Base-by-base conservation (phyloP, 768 basidiomycete species). In the Suillus variegatus region DNA sequence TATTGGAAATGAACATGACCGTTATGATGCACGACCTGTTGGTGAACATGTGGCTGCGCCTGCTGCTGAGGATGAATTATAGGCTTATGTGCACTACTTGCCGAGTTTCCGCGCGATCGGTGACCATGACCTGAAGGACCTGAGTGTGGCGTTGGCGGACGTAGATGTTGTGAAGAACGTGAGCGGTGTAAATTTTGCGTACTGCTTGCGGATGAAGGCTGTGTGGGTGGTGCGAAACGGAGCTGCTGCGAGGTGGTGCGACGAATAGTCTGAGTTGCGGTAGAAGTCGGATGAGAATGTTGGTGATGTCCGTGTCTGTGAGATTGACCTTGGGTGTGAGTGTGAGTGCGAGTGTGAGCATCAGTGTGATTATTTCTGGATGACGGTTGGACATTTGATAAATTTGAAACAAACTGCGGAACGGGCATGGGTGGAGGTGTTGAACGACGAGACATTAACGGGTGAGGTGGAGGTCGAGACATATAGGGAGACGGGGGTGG, bases 1-100 rank as follows among this genome's bases (percentile, higher is more conserved):
- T 84, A 84, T 68, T 82, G 73, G 72, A 80, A 84, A 66, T 64
- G 63, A 35, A 55, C 47, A 4, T 75, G 74, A 3, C 68, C 72
- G 18, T 40, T 49, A 13, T 43, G 46, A 6, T 54, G 54, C 49
- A 60, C 64, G 2, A 54, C 40, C 7, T 36, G 68, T 35, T 65
- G 65, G 13, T 61, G 68, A 12, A 62, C 44, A 8, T 52, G 63
- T 16, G 67, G 60, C 20, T 64, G 67, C 44, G 47, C 16, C 35
- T 32, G 58, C 64, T 57, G 52, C 65, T 66, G 49, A 49, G 3
- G 3, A 16, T 25, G 40, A 43, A 28, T 1, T 67, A 64, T 18
- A 52, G 63, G 10, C 57, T 0, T 22, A 12, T 60, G 58, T 6
- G 64, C 62, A 51, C 57, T 61, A 32, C 75, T 75, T 3, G 65